Evolutionary conservation across 352 stramenopile species (phyloP), one percentile per base, ranked within the genome.

Genomic region (Globisporangium solare): DNA sequence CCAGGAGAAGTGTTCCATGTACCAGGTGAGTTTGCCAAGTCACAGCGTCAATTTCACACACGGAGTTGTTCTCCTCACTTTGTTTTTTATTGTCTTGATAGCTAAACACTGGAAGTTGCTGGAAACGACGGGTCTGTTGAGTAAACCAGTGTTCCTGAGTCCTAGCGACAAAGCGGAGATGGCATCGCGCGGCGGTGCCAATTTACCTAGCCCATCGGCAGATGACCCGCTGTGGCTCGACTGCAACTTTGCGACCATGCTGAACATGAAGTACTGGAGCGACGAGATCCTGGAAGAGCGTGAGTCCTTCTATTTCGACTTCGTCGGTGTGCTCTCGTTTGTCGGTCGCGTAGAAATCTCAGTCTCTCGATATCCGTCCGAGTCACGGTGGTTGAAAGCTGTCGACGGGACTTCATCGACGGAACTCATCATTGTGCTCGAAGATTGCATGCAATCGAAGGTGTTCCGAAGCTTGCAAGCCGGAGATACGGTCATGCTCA

Each of bases 41-140:
- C 27, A 35, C 5, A 35, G 5, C 5, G 7, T 35, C 27, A 35
- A 10, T 7, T 7, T 1, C 7, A 35, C 27, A 35, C 27, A 35
- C 27, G 7, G 27, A 10, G 7, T 35, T 35, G 27, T 35, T 6
- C 27, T 35, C 27, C 27, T 35, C 0, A 35, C 5, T 35, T 35
- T 35, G 27, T 35, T 35, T 35, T 3, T 35, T 35, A 35, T 8
- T 35, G n/a, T 6, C 24, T 50, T 57, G 35, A 31, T 46, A 89
- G 79, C 71, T 37, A 84, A 76, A 27, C 86, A 76, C 48, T 90
- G 77, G 74, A 74, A 67, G 45, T 48, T 86, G 15, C 53, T 90
- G 3, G 54, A 83, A 49, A 60, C 57, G 48, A 64, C 53, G 1
- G 56, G 63, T 6, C 20, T 86, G n/a, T 41, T 70, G 10, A 60